Base-by-base conservation (phyloP, 139 green algal species). In the Trebouxia sp. region DNA sequence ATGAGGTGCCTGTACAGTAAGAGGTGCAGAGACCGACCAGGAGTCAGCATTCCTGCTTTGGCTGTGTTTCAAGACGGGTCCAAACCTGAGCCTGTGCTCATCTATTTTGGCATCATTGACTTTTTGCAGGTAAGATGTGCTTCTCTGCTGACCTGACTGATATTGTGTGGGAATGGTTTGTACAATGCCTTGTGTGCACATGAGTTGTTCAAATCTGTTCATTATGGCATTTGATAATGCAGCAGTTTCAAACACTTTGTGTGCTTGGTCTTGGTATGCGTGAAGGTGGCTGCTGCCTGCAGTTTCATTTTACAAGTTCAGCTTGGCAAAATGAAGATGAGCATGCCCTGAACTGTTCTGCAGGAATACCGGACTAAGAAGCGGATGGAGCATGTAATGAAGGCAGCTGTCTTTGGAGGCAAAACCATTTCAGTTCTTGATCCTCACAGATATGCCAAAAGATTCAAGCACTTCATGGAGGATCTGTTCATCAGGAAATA, bases 101-200 rank as follows among this genome's bases (percentile, higher is more conserved):
- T 96, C 0, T 90, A 89, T 83, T 93, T 95, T 72, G 92, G 90
- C 38, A 93, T 96, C 83, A 93, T 96, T 55, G 90, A 95, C 78
- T 93, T 95, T 42, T 81, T 94, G 30, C 92, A 96, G 83, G 78
- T 82, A 51, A 6, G 55, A 32, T 14, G 4, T 9, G 11, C 30
- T 56, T 38, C 20, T 32, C 17, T 37, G 11, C 12, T 58, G 72
- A 3, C 12, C 10, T 39, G 0, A 11, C 28, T 38, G 26, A 48
- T 3, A 28, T 30, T 69, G 11, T 38, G n/a, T 8, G 32, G 24
- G 30, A 22, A 42, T n/a, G n/a, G n/a, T n/a, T n/a, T n/a, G n/a
- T n/a, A n/a, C n/a, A n/a, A n/a, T n/a, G n/a, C n/a, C n/a, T n/a
- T n/a, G n/a, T n/a, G n/a, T 26, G 9, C 42, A 42, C 1, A 58